Evolutionary conservation across 1,284 basidiomycete species (phyloP).

Genomic region (Athelia psychrophila): DNA sequence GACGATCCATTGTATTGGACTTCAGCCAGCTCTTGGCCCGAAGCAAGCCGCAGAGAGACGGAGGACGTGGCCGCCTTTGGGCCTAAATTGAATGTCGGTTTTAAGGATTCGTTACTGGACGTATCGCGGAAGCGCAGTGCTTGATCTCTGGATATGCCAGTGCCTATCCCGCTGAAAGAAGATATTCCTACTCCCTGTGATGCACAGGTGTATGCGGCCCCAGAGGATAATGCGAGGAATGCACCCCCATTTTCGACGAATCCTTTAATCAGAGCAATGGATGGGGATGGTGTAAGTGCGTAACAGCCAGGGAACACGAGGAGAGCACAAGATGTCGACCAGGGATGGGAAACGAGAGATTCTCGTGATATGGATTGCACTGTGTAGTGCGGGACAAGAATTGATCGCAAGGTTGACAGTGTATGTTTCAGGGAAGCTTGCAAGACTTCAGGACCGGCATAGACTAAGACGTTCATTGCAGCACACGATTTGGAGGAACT

Average conservation of each 20-base stretch:
- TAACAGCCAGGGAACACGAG: constrained; percentile 72
- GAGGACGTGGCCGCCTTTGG: background rate
- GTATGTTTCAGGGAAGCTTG: constrained; percentile 57
- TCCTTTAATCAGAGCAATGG: constrained; percentile 48
- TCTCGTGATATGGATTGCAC: constrained; percentile 65
- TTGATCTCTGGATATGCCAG: constrained; percentile 18
- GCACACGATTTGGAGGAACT: no score
- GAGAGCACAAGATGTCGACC: constrained; percentile 72
- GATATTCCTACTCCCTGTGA: constrained; percentile 40
- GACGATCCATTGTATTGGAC: background rate
- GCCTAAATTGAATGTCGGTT: background rate
- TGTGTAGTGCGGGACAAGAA: constrained; percentile 74
- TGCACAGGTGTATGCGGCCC: constrained; percentile 45
- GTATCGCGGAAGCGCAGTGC: background rate
- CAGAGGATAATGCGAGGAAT: constrained; percentile 65
- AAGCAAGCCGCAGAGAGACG: background rate
- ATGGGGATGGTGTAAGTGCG: constrained; percentile 46
- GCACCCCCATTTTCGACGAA: constrained; percentile 72
- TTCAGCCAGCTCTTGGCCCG: background rate
- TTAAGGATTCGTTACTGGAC: background rate
- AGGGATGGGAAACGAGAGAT: constrained; percentile 66
- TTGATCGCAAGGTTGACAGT: constrained; percentile 50
- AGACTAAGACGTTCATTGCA: constrained; percentile 78
- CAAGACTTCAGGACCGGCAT: constrained; percentile 69
- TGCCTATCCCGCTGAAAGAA: no score